phyloP scores from a whole-genome alignment of 2,329 filamentous ascomycete species.

The Pezicula neosporulosa region DNA sequence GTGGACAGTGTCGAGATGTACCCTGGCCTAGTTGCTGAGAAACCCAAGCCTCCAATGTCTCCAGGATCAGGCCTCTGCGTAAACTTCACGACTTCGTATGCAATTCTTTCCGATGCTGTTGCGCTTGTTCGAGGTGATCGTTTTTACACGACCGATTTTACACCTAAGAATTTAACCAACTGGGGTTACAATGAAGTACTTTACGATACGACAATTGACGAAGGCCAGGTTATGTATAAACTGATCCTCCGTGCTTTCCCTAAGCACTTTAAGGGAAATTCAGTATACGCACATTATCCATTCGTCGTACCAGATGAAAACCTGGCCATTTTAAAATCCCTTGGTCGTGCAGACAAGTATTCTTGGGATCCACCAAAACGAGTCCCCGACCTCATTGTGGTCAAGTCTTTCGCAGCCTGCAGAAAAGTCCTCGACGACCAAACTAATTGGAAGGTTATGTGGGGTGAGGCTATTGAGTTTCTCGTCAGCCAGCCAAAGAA shows the following conservation, averaged over 20 bases:
- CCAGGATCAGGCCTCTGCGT: constrained; percentile 50
- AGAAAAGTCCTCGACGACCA: constrained; percentile 57
- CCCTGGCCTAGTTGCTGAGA: constrained; percentile 62
- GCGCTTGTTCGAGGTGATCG: constrained; percentile 54
- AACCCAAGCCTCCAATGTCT: constrained; percentile 46
- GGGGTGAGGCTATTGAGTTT: constrained; percentile 59
- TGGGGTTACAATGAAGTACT: constrained; percentile 69
- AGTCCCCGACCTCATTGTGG: constrained; percentile 46
- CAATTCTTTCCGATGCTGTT: constrained; percentile 57
- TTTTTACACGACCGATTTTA: constrained; percentile 47
- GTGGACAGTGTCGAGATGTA: constrained; percentile 61
- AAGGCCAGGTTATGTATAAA: constrained; percentile 84
- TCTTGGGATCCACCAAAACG: constrained; percentile 60
- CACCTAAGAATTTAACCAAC: constrained; percentile 71
- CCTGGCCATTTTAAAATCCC: constrained; percentile 61
- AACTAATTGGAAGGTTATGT: constrained; percentile 60
- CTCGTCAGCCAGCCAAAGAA: constrained; percentile 52
- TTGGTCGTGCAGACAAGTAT: constrained; percentile 67
- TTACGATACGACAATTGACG: constrained; percentile 70
- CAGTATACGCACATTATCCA: constrained; percentile 61
- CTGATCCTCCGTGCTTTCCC: constrained; percentile 78
- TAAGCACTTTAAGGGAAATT: constrained; percentile 72
- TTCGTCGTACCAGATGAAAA: constrained; percentile 71
- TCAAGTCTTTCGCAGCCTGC: constrained; percentile 59
- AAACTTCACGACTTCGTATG: constrained; percentile 50